Evolutionary conservation across 2,329 filamentous ascomycete genomes (phyloP), one percentile per base, ranked within the genome.

Genomic region (Karstenula rhodostoma): DNA sequence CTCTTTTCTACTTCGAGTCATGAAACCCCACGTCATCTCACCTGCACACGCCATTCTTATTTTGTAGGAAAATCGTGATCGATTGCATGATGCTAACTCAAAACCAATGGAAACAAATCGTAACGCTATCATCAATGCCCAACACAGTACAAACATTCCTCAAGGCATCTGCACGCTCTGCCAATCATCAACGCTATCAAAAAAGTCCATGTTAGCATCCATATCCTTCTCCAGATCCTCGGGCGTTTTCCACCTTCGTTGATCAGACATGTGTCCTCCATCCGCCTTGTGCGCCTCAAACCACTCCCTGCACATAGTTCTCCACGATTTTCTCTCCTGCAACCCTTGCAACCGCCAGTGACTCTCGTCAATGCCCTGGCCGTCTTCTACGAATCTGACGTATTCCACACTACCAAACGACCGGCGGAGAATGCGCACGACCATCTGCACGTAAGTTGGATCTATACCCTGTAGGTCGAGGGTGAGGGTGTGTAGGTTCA

Each of bases 391-490:
- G 51, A 71, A 70, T 10, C 44, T 49, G 1, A 73, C 25, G 4
- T 44, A 58, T 10, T 66, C 54, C 5, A 70, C 50, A 32, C 67
- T 69, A 0, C 67, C 68, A 42, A 74, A 71, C 1, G 60, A 53
- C 0, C 46, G 52, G 0, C 49, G 55, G 15, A 76, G 35, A 7
- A 71, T 64, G 22, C 65, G 68, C 17, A 68, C 54, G 9, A 74
- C 62, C 61, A 76, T 65, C 1, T 67, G 62, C 7, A 76, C 23
- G 44, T 74, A 67, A 0, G 42, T 25, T 5, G 29, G 19, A 3
- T 64, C 65, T 2, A 74, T 63, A 4, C 62, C 57, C 19, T 58
- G 47, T 8, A 73, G 59, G 32, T 75, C 69, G 29, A 76, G 58
- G 1, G 63, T 70, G 3, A 76, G 63, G 0, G 64, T 66, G 37